Percentiles rank a stretch among this genome's conserved stretches.
Evolutionary conservation across 805 yeast genomes (phyloP).

Genomic region (Tetrapisispora nanseiensis): DNA sequence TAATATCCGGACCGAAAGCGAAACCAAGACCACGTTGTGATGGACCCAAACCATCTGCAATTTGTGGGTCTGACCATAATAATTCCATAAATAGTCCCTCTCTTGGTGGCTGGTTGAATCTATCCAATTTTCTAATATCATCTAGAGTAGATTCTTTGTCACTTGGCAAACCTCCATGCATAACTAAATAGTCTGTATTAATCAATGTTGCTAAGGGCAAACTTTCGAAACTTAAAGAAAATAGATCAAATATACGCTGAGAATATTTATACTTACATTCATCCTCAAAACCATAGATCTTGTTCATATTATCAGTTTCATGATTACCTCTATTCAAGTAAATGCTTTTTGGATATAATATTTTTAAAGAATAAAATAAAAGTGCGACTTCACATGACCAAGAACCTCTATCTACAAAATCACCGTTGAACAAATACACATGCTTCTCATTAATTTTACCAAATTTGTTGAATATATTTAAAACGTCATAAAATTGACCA

Average conservation of each 20-base stretch:
- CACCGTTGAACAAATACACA: constrained; percentile 86
- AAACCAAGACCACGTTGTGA: constrained; percentile 92
- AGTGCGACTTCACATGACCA: constrained; percentile 97
- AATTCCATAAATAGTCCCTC: constrained; percentile 94
- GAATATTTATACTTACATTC: constrained; percentile 89
- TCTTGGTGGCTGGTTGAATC: constrained; percentile 80
- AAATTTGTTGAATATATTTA: constrained; percentile 64
- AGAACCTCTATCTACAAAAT: constrained; percentile 94
- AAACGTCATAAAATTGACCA: constrained; percentile 87
- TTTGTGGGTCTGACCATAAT: constrained; percentile 95
- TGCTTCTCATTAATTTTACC: constrained; percentile 60
- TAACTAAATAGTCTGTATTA: constrained; percentile 68
- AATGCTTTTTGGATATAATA: constrained; percentile 58
- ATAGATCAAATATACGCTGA: constrained; percentile 68
- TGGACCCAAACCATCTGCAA: constrained; percentile 64
- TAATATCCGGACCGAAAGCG: constrained; percentile 95
- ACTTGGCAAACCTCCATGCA: constrained; percentile 94
- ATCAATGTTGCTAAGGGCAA: constrained; percentile 81
- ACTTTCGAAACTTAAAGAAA: constrained; percentile 75
- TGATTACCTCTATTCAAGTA: constrained; percentile 91
- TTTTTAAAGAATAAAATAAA: constrained; percentile 63
- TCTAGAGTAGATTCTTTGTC: constrained; percentile 59
- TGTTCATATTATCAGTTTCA: constrained; percentile 94
- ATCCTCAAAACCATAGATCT: constrained; percentile 91
- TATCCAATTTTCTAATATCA: constrained; percentile 61